Evolutionary conservation across 2,329 filamentous ascomycete genomes (phyloP).

Genomic region (Rugonectria rugulosa): DNA sequence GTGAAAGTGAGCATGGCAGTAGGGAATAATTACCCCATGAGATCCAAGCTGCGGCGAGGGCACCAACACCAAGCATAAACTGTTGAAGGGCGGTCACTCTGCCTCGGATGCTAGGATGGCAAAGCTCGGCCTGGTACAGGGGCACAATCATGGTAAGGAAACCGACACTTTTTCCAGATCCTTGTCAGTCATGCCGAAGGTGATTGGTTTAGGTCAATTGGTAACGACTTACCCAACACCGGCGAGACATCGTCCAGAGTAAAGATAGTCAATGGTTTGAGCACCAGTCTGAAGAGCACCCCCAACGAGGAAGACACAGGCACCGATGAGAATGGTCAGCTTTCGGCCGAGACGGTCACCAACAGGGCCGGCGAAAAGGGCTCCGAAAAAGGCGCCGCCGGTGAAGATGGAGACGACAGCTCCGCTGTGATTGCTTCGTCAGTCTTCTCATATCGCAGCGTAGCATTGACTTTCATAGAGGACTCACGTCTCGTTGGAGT

Average conservation of each 20-base stretch:
- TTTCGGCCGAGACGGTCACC: constrained; percentile 74
- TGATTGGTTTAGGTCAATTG: background rate
- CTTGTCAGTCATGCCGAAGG: background rate
- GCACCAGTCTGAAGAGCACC: constrained; percentile 78
- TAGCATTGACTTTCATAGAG: background rate
- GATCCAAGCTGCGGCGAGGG: constrained; percentile 76
- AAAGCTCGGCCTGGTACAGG: constrained; percentile 80
- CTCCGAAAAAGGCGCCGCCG: constrained; percentile 76
- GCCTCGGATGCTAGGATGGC: constrained; percentile 80
- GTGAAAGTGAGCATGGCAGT: background rate
- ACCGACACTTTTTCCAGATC: constrained; percentile 50
- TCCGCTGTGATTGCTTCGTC: constrained; percentile 15
- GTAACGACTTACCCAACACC: constrained; percentile 58
- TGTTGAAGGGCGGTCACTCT: constrained; percentile 79
- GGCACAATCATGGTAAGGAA: constrained; percentile 54
- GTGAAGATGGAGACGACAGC: constrained; percentile 75
- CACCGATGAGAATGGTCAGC: constrained; percentile 75
- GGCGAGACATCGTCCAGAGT: constrained; percentile 73
- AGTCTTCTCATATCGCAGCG: background rate
- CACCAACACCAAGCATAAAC: constrained; percentile 82
- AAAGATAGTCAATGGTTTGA: constrained; percentile 64
- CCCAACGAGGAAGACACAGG: constrained; percentile 74
- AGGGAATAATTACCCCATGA: constrained; percentile 64
- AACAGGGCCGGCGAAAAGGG: constrained; percentile 66
- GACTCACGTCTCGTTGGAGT: constrained; percentile 48